Conservation (phyloP, 2,329 filamentous ascomycete species). For the Gliomastix tumulicola region DNA sequence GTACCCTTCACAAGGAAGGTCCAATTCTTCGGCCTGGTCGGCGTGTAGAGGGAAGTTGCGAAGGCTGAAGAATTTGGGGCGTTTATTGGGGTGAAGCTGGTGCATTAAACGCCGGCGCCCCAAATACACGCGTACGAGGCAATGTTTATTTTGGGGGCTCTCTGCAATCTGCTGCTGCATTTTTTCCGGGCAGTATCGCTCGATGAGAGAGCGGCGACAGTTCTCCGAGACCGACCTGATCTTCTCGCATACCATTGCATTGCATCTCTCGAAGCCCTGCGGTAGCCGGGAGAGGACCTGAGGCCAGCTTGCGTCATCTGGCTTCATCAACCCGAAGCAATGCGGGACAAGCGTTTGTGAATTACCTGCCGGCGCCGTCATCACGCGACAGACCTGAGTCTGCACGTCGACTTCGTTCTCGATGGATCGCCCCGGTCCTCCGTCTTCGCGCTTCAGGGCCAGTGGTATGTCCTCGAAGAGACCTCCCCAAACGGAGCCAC, state of each 20-base stretch:
- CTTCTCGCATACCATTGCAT: constrained; percentile 10
- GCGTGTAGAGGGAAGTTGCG: constrained; percentile 41
- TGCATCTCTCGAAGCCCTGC: constrained; percentile 5
- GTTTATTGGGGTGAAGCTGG: not conserved
- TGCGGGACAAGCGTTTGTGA: not conserved
- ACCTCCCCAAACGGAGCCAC: constrained; percentile 5
- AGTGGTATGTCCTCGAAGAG: too few species aligned
- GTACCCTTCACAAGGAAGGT: constrained; percentile 24
- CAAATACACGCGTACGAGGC: constrained; percentile 4
- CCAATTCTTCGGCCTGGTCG: constrained; percentile 39
- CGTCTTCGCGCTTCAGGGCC: constrained; percentile 10
- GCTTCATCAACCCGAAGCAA: not conserved
- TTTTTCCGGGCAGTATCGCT: constrained; percentile 5
- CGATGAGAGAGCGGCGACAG: constrained; percentile 5
- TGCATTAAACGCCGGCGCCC: constrained; percentile 1
- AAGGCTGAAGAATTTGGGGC: constrained; percentile 24
- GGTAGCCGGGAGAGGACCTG: constrained; percentile 7
- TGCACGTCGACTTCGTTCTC: constrained; percentile 9
- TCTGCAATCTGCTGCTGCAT: not conserved
- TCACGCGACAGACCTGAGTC: not conserved
- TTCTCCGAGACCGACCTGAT: constrained; percentile 7
- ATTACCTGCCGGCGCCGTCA: not conserved
- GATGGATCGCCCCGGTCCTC: constrained; percentile 7
- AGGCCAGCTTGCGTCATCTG: constrained; percentile 1
- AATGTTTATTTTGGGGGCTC: not conserved